Evolutionary conservation across 352 stramenopile species (phyloP), one percentile per base, ranked within the genome.

Genomic region (Phytophthora pini): DNA sequence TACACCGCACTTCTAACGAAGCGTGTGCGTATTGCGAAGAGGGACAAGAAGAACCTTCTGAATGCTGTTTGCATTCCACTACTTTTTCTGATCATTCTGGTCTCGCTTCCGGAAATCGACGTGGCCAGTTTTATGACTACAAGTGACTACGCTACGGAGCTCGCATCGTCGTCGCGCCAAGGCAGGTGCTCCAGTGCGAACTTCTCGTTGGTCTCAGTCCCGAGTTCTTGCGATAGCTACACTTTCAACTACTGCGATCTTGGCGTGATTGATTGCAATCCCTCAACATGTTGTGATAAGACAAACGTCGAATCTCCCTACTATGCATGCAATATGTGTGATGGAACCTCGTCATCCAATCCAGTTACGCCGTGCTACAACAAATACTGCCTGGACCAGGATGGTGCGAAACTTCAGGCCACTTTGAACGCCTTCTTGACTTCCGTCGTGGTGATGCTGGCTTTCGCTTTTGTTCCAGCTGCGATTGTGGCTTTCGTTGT

Each of bases 381-480:
- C 55, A 55, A 50, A 17, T 61, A 70, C 34, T 93, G 84, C 49
- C 53, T 93, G 10, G 61, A 70, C 17, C 66, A 77, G 24, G 64
- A 84, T 50, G 82, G 70, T 29, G 80, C 82, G 13, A 90, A 90
- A 59, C 71, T 90, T 3, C 81, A 92, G 47, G 72, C 74, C 34
- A 80, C 74, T 38, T 59, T 92, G 20, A 92, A 90, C 38, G 78
- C 74, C 0, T 89, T 93, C 61, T 67, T 91, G 34, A 72, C 75
- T 20, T 70, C 77, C 0, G 73, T 91, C 57, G 69, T 93, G 43
- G 71, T 84, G 9, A 82, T 90, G 68, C 63, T 93, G 27, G 84
- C 80, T 31, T 90, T 91, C 32, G 76, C 84, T 2, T 93, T 93
- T 31, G 61, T 93, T 40, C 84, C 82, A 2, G 84, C 84, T 32